Percentiles rank a stretch among this genome's conserved stretches.
Conservation (phyloP, 2,329 filamentous ascomycete genomes). For the Aspergillus sp. region DNA sequence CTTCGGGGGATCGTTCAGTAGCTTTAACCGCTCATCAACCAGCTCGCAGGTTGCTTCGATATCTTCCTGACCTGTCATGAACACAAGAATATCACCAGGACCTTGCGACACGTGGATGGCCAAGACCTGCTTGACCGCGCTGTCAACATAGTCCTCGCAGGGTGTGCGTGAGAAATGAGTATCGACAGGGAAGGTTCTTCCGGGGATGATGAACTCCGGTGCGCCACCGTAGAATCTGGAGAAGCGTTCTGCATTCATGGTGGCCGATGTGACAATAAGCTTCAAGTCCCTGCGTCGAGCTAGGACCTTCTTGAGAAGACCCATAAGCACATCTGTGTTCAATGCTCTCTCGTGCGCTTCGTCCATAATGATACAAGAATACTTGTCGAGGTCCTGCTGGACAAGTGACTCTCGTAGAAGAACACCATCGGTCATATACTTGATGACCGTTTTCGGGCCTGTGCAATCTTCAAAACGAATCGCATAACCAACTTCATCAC, state of each 20-base stretch:
- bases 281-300: constrained; percentile 87
- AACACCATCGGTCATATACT: constrained; percentile 99
- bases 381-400: constrained; percentile 89
- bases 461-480: constrained; percentile 99
- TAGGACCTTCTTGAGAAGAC: constrained; percentile 94
- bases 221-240: constrained; percentile 95
- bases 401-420: constrained; percentile 89
- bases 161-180: constrained; percentile 93
- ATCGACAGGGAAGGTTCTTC: constrained; percentile 94
- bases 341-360: constrained; percentile 95
- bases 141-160: constrained; percentile 96
- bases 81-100: constrained; percentile 89
- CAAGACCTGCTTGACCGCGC: constrained; percentile 91
- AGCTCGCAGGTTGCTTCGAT: constrained; percentile 97
- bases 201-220: constrained; percentile 94
- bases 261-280: constrained; percentile 95
- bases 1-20: constrained; percentile 91
- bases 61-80: constrained; percentile 99
- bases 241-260: constrained; percentile 97
- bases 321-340: constrained; percentile 97
- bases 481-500: constrained; percentile 87
- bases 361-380: constrained; percentile 99
- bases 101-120: constrained; percentile 96
- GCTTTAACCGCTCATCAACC: constrained; percentile 79
- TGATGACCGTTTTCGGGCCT: constrained; percentile 91